Evolutionary conservation across 208 protist species (phyloP).

Genomic region (Crithidia fasciculata): DNA sequence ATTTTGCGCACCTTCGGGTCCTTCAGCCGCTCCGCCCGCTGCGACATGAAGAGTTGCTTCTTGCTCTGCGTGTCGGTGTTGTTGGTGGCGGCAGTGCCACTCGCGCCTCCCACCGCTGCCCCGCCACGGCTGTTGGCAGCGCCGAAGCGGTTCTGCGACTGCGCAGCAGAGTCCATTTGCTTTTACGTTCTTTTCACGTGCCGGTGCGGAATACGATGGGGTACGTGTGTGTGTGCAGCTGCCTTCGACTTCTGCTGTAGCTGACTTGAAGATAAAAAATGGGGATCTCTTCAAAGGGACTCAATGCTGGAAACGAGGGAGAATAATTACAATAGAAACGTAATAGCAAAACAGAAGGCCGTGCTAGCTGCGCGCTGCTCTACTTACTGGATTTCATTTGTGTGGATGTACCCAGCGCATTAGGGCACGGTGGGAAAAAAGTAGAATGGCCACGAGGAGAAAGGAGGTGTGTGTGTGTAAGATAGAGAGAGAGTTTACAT

Average conservation of each 20-base stretch:
- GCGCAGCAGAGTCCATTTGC: slow-evolving; percentile 18
- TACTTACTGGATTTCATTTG: not conserved
- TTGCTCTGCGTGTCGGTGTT: slow-evolving; percentile 50
- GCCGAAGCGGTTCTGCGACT: slow-evolving; percentile 7
- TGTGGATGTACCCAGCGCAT: too few species aligned
- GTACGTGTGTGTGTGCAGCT: not conserved
- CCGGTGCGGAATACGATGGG: too few species aligned
- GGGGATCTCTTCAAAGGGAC: too few species aligned
- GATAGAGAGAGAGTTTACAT: too few species aligned
- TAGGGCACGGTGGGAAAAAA: too few species aligned
- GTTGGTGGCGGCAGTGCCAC: slow-evolving; percentile 12
- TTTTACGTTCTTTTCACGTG: not conserved
- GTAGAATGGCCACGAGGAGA: too few species aligned
- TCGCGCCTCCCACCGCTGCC: not conserved
- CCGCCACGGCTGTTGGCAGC: slow-evolving; percentile 17
- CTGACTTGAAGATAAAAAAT: too few species aligned
- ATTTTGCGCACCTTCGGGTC: slow-evolving; percentile 93
- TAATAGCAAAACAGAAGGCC: not conserved
- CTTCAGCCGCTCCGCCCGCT: slow-evolving; percentile 88
- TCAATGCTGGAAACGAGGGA: not conserved
- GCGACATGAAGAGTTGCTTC: slow-evolving; percentile 86
- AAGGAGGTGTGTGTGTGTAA: too few species aligned
- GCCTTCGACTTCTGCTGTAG: too few species aligned
- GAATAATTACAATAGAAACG: not conserved
- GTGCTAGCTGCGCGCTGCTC: not conserved